Percentiles rank a stretch among this genome's conserved stretches.
phyloP scores from a whole-genome alignment of 345 rosid species.

The Populus alba region DNA sequence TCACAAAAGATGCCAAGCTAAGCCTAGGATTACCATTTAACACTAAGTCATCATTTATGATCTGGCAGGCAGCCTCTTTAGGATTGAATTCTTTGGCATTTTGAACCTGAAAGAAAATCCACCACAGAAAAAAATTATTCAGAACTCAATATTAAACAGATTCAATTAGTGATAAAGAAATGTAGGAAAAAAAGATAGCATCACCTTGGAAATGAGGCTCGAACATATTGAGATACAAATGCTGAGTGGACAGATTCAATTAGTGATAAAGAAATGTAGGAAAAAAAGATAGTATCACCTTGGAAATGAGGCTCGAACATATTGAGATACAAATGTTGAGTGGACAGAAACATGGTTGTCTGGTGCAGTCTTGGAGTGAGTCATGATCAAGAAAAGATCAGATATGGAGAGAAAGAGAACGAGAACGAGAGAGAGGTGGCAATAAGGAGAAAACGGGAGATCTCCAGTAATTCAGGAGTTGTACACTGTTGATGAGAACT shows the following conservation, averaged over 20 bases:
- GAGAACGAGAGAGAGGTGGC: neutral
- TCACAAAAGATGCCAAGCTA: slow-evolving; percentile 24
- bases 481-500: no score
- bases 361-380: slow-evolving; percentile 21
- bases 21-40: slow-evolving; percentile 27
- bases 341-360: slow-evolving; percentile 18
- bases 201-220: slow-evolving; percentile 27
- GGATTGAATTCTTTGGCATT: slow-evolving; percentile 22
- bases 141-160: neutral
- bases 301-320: no score
- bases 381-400: slow-evolving; percentile 1
- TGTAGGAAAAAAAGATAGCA: no score
- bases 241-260: no score
- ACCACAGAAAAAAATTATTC: no score
- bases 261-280: no score
- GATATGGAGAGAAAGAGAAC: neutral
- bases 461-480: no score
- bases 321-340: no score
- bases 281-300: no score
- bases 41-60: slow-evolving; percentile 26
- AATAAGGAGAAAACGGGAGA: no score
- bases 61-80: slow-evolving; percentile 26
- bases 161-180: neutral
- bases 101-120: slow-evolving; percentile 14
- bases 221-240: slow-evolving; percentile 28